These are phyloP conservation scores for Tephrocybe sp. DNA, from an alignment of 768 basidiomycete species.

Conservation along the genomic window DNA sequence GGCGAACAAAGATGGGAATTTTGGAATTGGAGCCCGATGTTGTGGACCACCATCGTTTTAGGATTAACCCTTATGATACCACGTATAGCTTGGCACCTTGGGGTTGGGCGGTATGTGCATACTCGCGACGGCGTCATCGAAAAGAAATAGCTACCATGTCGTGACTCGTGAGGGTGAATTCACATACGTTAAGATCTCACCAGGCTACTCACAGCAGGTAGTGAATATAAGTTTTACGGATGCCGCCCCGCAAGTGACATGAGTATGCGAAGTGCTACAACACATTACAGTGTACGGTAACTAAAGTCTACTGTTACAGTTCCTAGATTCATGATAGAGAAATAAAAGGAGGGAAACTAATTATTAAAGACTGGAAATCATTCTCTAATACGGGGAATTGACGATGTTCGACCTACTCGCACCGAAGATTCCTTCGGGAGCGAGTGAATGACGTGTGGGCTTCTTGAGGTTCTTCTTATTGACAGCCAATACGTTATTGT, in stretches of 20 bases:
- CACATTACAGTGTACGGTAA: constrained; percentile 11
- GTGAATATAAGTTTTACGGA: background rate
- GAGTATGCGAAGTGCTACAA: constrained; percentile 6
- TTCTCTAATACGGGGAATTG: constrained; percentile 54
- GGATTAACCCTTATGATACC: constrained; percentile 69
- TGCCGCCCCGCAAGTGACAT: background rate
- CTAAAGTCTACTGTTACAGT: constrained; percentile 14
- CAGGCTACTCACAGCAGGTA: background rate
- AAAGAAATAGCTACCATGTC: constrained; percentile 13
- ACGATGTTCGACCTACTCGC: constrained; percentile 62
- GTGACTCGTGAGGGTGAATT: no score
- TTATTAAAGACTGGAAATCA: constrained; percentile 5
- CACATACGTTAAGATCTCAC: background rate
- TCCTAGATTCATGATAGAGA: constrained; percentile 6
- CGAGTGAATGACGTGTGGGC: constrained; percentile 74
- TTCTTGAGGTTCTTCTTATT: constrained; percentile 91
- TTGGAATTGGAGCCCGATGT: constrained; percentile 60
- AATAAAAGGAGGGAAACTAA: constrained; percentile 2
- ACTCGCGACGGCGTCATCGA: constrained; percentile 46
- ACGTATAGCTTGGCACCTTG: constrained; percentile 70
- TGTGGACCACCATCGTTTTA: constrained; percentile 63
- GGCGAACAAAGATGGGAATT: constrained; percentile 69
- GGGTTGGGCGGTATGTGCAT: constrained; percentile 72
- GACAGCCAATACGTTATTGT: constrained; percentile 89
- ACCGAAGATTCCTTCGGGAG: constrained; percentile 35